Evolutionary conservation across 345 rosid genomes (phyloP), one percentile per base, ranked within the genome.

Genomic region (Salix arbutifolia): DNA sequence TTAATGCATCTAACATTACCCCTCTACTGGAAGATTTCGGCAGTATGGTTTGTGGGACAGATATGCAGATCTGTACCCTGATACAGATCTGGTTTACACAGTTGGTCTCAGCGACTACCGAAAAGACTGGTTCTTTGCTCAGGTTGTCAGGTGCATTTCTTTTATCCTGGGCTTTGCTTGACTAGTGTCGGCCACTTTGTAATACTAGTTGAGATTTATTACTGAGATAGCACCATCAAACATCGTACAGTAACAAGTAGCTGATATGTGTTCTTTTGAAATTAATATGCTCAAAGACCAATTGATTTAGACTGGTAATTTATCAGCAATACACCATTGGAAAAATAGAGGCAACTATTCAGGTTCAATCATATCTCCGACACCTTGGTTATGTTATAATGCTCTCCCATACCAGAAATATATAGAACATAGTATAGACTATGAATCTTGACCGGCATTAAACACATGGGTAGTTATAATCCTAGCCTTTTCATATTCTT

Each of bases 1-100:
- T 17, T 65, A 19, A n/a, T 35, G 26, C 19, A 37, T 23, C 46
- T 46, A 19, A 23, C 65, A 62, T 53, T 42, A 44, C 52, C 44
- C 13, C 60, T 38, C 2, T 67, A 17, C n/a, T 38, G 72, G 67
- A 40, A 81, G 84, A 80, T 81, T 77, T 53, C 70, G 84, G 65
- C 84, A 81, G 46, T 81, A 81, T 65, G 84, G 84, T 7, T 53
- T 81, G 74, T 81, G 84, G 84, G 70, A n/a, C 28, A 81, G 81
- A 68, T 81, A 81, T 48, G 62, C 26, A 23, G 80, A 81, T 14
- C 21, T 81, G 40, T 81, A 77, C 65, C 84, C 84, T 26, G 77
- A 77, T 23, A 42, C 37, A 4, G 80, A 81, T 71, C 69, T 81
- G 80, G 77, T 81, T 38, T 81, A 76, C 67, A 77, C 70, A 14